These are phyloP conservation scores for Epichloe scottii DNA, from an alignment of 2,329 filamentous ascomycete species.

Conservation along the genomic window DNA sequence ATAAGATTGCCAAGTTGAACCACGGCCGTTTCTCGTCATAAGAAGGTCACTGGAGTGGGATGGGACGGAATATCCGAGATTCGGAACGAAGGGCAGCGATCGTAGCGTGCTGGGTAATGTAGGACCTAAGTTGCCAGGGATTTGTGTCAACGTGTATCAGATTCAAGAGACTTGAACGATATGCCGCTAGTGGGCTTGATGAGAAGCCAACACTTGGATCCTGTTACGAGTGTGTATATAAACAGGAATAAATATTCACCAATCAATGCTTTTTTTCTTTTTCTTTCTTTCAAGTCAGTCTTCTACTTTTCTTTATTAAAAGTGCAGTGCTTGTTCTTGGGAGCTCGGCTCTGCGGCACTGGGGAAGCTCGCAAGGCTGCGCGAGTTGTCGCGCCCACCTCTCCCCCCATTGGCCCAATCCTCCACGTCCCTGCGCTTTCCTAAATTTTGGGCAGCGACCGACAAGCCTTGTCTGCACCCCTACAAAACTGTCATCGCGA, in stretches of 20 bases:
- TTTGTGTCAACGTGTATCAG: neutral
- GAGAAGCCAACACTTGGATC: slow-evolving; percentile 10
- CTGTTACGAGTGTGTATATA: slow-evolving; percentile 22
- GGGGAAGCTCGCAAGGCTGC: neutral
- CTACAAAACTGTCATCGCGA: neutral
- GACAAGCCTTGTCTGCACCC: slow-evolving; percentile 1
- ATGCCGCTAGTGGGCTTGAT: neutral
- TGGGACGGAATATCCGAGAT: neutral
- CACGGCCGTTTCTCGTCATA: slow-evolving; percentile 21
- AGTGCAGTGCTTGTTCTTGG: too few relatives aligned
- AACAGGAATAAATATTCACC: too few relatives aligned
- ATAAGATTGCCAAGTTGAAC: slow-evolving; percentile 28
- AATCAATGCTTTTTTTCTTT: too few relatives aligned
- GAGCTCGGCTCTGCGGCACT: too few relatives aligned
- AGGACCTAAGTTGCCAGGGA: neutral
- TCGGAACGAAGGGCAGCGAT: neutral
- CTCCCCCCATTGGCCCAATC: slow-evolving; percentile 4
- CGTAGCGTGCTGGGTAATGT: neutral
- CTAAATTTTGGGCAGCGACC: slow-evolving; percentile 6
- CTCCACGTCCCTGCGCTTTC: neutral
- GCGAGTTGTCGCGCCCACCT: neutral
- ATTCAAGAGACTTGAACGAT: neutral
- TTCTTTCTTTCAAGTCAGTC: too few relatives aligned
- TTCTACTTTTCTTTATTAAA: too few relatives aligned
- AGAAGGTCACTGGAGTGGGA: neutral